Evolutionary conservation across 2,329 filamentous ascomycete genomes (phyloP), one percentile per base, ranked within the genome.

Genomic region (Aotearoamyces nothofagi): DNA sequence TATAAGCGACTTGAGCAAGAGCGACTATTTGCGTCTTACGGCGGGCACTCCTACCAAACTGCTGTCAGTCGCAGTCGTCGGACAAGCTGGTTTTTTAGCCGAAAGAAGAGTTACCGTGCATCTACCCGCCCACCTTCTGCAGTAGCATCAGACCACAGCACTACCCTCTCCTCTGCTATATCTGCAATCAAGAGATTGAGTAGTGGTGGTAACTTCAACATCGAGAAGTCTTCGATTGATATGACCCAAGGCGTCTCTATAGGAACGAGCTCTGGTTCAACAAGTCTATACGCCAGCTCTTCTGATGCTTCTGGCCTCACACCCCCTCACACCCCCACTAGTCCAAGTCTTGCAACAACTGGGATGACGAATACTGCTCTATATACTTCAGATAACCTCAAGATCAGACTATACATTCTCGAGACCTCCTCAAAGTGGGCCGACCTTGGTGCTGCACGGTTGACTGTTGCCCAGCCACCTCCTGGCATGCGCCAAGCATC

Each of bases 341-440:
- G 37, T 26, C 36, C 39, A n/a, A 40, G 39, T 14, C 31, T 42
- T 3, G 40, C 42, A 4, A 37, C 34, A 5, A 42, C 37, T 22
- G 37, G 42, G 11, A 46, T 40, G 55, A 9, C 42, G 5, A 65
- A 63, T 5, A 64, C 63, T 57, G 69, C 27, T 12, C 64, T 72
- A 12, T 53, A 75, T 13, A 78, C 76, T 30, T 73, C 82, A 33
- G 76, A 76, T 31, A 84, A 90, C 44, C 72, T 87, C 29, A 86
- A 86, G 42, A 81, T 94, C 41, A 68, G 84, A 19, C 67, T 96
- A 9, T 93, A 96, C 50, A 63, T 81, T 27, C 74, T 87, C 27
- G 77, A 84, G 34, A 61, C 69, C 2, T 61, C 70, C 9, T 72
- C 72, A 27, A 87, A 87, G 49, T 98, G 90, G 90, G 75, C 83